Evolutionary conservation across 352 stramenopile genomes (phyloP), one percentile per base, ranked within the genome.

Genomic region (Phytophthora sansomeana): DNA sequence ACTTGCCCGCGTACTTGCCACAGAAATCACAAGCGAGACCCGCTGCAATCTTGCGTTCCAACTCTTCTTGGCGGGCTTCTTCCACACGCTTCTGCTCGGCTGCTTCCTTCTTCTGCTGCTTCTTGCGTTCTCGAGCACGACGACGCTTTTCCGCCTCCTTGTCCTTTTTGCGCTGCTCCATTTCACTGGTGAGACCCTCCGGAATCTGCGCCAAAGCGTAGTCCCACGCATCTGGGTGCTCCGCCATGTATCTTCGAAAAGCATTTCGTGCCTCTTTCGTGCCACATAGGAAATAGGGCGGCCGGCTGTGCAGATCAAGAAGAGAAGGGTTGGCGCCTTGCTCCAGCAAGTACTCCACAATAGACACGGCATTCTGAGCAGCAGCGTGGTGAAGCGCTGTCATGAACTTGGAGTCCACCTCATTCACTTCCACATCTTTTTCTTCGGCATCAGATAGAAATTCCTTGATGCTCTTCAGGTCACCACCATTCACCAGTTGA

Each of bases 201-300:
- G 89, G 87, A 35, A 97, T 94, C 55, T 93, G 83, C 7, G 85
- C 83, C 17, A 58, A 55, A 0, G 64, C 46, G 64, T 95, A 97
- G 54, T 96, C 80, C 83, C 85, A 97, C 41, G 75, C 72, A 33
- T 97, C 85, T 10, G 92, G 90, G 36, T 98, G 68, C 33, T 83
- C 76, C 0, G 75, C 87, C 67, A 97, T 85, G 49, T 91, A 97
- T 11, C 86, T 85, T 32, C 96, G 92, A 75, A 98, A 98, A 19
- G 84, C 86, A 65, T 98, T 97, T 38, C 96, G 87, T 0, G 87
- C 70, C 53, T 97, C 94, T 54, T 98, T 97, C 6, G 84, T 76
- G 8, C 53, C 67, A 50, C 93, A 96, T 6, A 98, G 32, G 47
- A 96, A 98, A 63, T 98, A 98, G 5, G 96, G 85, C 14, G 86